Percentiles rank a stretch among this genome's conserved stretches.
These are phyloP conservation scores for Pseudoperonospora humuli DNA, from an alignment of 352 stramenopile species.

Conservation along the genomic window DNA sequence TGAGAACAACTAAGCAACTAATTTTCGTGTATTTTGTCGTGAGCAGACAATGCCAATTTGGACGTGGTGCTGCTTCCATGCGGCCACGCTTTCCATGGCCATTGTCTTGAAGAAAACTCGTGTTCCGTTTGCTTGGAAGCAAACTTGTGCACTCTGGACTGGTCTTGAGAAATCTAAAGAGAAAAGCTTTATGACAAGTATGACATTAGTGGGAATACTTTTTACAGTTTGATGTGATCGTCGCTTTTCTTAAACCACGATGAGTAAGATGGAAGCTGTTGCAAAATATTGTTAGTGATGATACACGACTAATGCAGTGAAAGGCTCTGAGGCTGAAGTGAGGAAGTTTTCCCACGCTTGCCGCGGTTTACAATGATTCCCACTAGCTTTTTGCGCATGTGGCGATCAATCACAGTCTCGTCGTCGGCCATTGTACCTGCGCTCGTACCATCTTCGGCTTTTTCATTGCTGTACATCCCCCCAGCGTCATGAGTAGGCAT, in stretches of 20 bases:
- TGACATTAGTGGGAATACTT: background rate
- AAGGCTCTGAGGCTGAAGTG: slow-evolving; percentile 13
- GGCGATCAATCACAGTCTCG: slow-evolving; percentile 53
- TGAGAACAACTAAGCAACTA: background rate
- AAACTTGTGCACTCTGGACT: slow-evolving; percentile 44
- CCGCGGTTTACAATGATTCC: slow-evolving; percentile 71
- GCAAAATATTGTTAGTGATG: slow-evolving; percentile 17
- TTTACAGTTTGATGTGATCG: background rate
- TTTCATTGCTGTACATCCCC: slow-evolving; percentile 21
- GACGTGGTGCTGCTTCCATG: slow-evolving; percentile 71
- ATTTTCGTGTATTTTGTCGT: background rate
- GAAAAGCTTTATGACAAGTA: slow-evolving; percentile 1
- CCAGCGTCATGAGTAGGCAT: too few species aligned
- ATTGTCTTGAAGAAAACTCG: slow-evolving; percentile 48
- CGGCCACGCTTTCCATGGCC: slow-evolving; percentile 68
- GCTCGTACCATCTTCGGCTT: slow-evolving; percentile 20
- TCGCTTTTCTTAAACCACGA: too few species aligned
- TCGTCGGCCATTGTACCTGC: slow-evolving; percentile 29
- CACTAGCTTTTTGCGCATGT: slow-evolving; percentile 81
- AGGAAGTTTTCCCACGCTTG: slow-evolving; percentile 60
- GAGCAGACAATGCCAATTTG: slow-evolving; percentile 63
- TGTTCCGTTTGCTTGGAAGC: slow-evolving; percentile 66
- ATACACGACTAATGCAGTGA: slow-evolving; percentile 14
- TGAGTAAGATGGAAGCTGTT: slow-evolving; percentile 13
- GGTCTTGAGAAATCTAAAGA: slow-evolving; percentile 12